Conservation (phyloP, 495 filamentous ascomycete genomes). For the Lasiosphaeris hirsuta region DNA sequence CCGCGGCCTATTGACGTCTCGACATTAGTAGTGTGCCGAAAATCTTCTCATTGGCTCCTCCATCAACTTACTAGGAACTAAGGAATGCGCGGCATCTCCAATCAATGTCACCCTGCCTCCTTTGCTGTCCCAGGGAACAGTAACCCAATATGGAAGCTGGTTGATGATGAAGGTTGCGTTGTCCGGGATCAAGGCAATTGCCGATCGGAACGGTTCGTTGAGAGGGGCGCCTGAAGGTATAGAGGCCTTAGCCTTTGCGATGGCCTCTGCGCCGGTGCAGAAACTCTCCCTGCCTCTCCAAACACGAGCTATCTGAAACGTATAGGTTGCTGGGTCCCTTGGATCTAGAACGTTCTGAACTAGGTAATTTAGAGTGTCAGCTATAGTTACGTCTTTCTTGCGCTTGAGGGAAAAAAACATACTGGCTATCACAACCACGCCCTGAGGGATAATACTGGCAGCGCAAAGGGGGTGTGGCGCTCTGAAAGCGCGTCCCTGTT, state of each 20-base stretch:
- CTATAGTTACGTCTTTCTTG: neutral
- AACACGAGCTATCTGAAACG: constrained; percentile 4
- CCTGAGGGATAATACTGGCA: no score
- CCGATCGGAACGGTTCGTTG: constrained; percentile 9
- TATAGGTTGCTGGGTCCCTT: constrained; percentile 1
- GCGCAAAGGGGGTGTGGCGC: no score
- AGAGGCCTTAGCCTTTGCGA: neutral
- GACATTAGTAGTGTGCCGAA: neutral
- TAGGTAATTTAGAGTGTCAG: neutral
- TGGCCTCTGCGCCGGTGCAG: constrained; percentile 1
- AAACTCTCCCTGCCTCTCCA: constrained; percentile 3
- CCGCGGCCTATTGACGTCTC: constrained; percentile 3
- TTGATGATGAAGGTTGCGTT: constrained; percentile 2
- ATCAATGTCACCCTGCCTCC: constrained; percentile 3
- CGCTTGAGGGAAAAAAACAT: neutral
- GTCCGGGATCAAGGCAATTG: constrained; percentile 5
- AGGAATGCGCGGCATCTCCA: constrained; percentile 12
- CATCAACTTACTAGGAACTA: constrained; percentile 4
- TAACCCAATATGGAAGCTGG: constrained; percentile 9
- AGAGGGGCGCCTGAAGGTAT: neutral
- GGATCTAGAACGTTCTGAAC: constrained; percentile 10
- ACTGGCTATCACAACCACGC: neutral
- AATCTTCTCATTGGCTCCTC: neutral
- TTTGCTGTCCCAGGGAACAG: constrained; percentile 8
- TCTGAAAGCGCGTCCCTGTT: neutral